Evolutionary conservation across 768 basidiomycete species (phyloP).

Genomic region (Rhizopogon vulgaris): DNA sequence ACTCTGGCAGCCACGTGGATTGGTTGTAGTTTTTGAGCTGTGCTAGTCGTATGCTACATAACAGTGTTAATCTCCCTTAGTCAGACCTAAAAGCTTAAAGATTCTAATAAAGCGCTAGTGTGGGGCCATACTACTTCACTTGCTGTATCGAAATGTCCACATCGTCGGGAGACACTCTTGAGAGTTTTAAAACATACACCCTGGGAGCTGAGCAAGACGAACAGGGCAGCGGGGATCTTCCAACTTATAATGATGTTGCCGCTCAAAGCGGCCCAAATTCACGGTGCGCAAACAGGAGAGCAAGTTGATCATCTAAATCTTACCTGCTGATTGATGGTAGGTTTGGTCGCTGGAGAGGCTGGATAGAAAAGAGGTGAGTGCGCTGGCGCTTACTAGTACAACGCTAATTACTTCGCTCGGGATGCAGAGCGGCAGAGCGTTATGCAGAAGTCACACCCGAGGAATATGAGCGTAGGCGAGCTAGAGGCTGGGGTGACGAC

Average conservation of each 20-base stretch:
- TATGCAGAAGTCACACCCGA: conserved; percentile 61
- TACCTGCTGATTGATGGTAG: conserved; percentile 32
- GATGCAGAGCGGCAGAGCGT: conserved; percentile 72
- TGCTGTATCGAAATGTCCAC: background rate
- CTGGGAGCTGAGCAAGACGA: conserved; percentile 36
- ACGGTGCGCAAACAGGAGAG: conserved; percentile 40
- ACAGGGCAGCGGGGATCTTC: conserved; percentile 49
- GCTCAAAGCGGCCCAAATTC: conserved; percentile 77
- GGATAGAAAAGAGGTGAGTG: conserved; percentile 80
- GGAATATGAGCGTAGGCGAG: conserved; percentile 48
- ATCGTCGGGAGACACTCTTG: conserved; percentile 8
- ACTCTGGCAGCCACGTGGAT: background rate
- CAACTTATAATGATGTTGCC: conserved; percentile 78
- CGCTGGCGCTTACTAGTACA: background rate
- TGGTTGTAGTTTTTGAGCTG: background rate
- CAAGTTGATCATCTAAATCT: background rate
- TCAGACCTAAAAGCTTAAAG: no score
- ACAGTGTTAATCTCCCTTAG: no score
- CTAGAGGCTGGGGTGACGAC: conserved; percentile 66
- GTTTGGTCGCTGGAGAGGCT: conserved; percentile 80
- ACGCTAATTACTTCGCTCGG: conserved; percentile 3
- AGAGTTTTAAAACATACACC: conserved; percentile 20
- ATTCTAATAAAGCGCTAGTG: no score
- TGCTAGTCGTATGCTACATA: background rate
- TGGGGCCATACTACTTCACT: no score